These are phyloP conservation scores for Spatholobus suberectus DNA, from an alignment of 306 rosid species.

Conservation along the genomic window DNA sequence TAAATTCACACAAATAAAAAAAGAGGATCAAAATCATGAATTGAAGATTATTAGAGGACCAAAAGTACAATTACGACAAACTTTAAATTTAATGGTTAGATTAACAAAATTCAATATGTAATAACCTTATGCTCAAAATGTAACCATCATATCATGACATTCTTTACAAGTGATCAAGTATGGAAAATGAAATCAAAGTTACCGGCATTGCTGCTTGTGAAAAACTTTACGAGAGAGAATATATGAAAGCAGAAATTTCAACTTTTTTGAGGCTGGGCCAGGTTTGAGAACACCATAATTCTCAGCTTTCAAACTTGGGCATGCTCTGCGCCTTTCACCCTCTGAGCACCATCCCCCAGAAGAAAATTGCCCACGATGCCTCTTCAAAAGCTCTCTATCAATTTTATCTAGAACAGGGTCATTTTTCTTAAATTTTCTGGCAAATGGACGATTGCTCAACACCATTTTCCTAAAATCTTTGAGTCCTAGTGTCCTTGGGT, in stretches of 20 bases:
- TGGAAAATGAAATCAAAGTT: slow-evolving; percentile 14
- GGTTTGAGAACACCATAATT: slow-evolving; percentile 66
- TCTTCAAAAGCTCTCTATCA: slow-evolving; percentile 73
- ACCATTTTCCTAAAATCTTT: slow-evolving; percentile 63
- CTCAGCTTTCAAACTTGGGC: slow-evolving; percentile 55
- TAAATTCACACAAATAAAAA: no score
- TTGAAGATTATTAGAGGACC: no score
- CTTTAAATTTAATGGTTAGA: no score
- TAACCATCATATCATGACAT: neutral
- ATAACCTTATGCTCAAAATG: no score
- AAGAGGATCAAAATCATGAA: no score
- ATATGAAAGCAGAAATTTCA: slow-evolving; percentile 51
- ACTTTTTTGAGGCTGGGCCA: slow-evolving; percentile 69
- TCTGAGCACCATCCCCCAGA: slow-evolving; percentile 80
- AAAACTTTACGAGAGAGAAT: slow-evolving; percentile 43
- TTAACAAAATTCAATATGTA: no score
- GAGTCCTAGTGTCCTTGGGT: slow-evolving; percentile 74
- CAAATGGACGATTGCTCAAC: slow-evolving; percentile 74
- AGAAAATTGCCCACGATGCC: slow-evolving; percentile 53
- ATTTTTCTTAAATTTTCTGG: slow-evolving; percentile 75
- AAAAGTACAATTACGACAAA: no score
- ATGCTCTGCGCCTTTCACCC: slow-evolving; percentile 39
- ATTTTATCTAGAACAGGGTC: slow-evolving; percentile 66
- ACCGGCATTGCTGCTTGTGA: slow-evolving; percentile 70
- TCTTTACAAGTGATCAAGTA: slow-evolving; percentile 32